A percentile compares a stretch with the other conserved stretches of the same genome.
Conservation (phyloP, 768 basidiomycete species). For the Boletus subcaerulescens region DNA sequence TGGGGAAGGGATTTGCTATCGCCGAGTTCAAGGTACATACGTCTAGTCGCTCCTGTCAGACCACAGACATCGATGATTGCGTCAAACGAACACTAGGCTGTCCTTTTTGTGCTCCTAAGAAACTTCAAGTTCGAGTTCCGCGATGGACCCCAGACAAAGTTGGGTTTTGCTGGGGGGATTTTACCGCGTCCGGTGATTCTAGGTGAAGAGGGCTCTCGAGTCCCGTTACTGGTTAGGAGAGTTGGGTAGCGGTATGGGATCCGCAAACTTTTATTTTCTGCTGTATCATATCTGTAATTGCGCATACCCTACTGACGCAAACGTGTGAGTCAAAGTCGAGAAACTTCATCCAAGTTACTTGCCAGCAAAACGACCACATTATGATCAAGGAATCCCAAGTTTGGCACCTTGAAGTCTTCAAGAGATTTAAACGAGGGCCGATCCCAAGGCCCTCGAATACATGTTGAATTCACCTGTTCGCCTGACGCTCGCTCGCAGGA, state of each 20-base stretch:
- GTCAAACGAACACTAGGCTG: background rate
- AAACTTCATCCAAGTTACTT: too few species aligned
- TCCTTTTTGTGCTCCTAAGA: conserved; percentile 31
- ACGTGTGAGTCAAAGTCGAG: too few species aligned
- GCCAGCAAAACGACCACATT: too few species aligned
- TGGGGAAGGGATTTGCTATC: conserved; percentile 29
- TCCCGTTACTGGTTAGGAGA: conserved; percentile 11
- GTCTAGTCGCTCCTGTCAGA: background rate
- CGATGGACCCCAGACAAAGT: conserved; percentile 37
- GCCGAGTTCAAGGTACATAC: conserved; percentile 5
- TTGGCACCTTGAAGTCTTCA: too few species aligned
- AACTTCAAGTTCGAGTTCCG: conserved; percentile 34
- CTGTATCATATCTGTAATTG: background rate
- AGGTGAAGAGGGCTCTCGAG: conserved; percentile 11
- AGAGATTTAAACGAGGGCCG: too few species aligned
- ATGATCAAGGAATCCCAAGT: too few species aligned
- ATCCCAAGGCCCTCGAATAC: too few species aligned
- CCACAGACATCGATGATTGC: background rate
- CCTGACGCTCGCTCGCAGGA: too few species aligned
- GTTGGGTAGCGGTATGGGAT: background rate
- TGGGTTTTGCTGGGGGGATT: conserved; percentile 25
- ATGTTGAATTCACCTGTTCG: too few species aligned
- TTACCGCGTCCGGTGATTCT: conserved; percentile 36
- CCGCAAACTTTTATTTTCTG: too few species aligned
- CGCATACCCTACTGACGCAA: background rate